phyloP scores from a whole-genome alignment of 2,329 filamentous ascomycete species.

The Pseudogymnoascus sp. region DNA sequence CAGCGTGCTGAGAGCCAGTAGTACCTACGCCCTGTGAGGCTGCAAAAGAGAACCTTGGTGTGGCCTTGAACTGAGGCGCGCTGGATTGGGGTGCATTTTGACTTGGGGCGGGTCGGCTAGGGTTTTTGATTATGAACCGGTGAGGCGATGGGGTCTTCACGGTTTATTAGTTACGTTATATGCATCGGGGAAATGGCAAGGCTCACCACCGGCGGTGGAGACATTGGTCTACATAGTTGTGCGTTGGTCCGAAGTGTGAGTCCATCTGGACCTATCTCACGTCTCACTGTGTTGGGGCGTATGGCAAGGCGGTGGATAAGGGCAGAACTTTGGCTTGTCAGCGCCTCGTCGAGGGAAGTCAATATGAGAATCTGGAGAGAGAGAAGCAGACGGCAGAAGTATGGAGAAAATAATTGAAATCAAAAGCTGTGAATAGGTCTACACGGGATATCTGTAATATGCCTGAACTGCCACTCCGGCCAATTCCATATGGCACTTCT shows the following conservation, averaged over 20 bases:
- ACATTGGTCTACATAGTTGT: conserved; percentile 19
- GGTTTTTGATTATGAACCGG: conserved; percentile 29
- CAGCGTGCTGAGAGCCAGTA: not conserved
- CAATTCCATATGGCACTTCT: no score
- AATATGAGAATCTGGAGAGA: not conserved
- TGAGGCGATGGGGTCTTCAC: conserved; percentile 31
- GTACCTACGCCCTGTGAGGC: conserved; percentile 19
- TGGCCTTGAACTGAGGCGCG: conserved; percentile 28
- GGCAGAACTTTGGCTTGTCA: not conserved
- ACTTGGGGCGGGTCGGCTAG: conserved; percentile 17
- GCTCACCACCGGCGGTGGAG: conserved; percentile 28
- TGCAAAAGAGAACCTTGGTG: conserved; percentile 27
- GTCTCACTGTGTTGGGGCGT: not conserved
- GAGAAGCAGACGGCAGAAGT: no score
- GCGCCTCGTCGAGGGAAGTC: not conserved
- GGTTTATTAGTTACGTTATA: conserved; percentile 13
- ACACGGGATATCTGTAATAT: no score
- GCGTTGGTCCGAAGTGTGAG: not conserved
- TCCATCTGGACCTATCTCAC: not conserved
- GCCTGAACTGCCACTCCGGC: no score
- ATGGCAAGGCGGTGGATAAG: not conserved
- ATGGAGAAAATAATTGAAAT: not conserved
- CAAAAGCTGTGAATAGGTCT: not conserved
- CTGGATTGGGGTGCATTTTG: conserved; percentile 19
- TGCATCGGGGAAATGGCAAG: not conserved